Percentiles rank a stretch among this genome's conserved stretches.
These are phyloP conservation scores for Colletotrichum sp. DNA, from an alignment of 2,329 filamentous ascomycete species.

Conservation along the genomic window DNA sequence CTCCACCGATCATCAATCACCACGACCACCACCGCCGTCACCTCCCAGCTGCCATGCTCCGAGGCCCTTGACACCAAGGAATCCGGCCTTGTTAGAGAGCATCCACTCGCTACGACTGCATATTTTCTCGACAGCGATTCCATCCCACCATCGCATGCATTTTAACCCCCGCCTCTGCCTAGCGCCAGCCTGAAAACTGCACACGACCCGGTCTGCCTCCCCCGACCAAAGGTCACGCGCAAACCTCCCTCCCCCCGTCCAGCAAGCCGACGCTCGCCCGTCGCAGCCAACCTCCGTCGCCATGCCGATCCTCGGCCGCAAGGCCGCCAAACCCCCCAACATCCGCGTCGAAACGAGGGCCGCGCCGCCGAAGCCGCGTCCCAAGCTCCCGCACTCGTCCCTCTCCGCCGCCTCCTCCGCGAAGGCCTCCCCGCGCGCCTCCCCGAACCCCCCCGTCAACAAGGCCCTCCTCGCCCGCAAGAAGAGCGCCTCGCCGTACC, in stretches of 20 bases:
- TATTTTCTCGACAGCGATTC: not conserved
- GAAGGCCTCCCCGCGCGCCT: constrained; percentile 39
- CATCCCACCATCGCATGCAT: not conserved
- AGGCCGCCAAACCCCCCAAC: constrained; percentile 53
- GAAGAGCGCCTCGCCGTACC: constrained; percentile 48
- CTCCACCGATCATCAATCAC: not conserved
- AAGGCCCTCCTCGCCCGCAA: constrained; percentile 30
- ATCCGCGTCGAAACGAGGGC: constrained; percentile 60
- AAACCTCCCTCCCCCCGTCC: not conserved
- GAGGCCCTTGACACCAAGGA: not conserved
- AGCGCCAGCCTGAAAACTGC: not conserved
- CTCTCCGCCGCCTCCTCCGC: constrained; percentile 35
- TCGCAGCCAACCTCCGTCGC: not conserved
- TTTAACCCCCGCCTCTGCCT: not conserved
- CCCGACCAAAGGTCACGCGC: not conserved
- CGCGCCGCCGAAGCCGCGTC: constrained; percentile 39
- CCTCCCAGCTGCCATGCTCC: not conserved
- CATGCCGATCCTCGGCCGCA: constrained; percentile 43
- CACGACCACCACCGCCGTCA: not conserved
- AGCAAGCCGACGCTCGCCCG: not conserved
- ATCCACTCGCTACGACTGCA: not conserved
- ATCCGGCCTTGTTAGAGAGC: not conserved
- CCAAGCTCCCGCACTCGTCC: constrained; percentile 35
- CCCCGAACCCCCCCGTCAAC: constrained; percentile 40
- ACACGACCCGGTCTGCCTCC: not conserved